A percentile compares a stretch with the other conserved stretches of the same genome.
These are phyloP conservation scores for Bipolaris sorokiniana DNA, from an alignment of 2,329 filamentous ascomycete genomes.

Conservation along the genomic window DNA sequence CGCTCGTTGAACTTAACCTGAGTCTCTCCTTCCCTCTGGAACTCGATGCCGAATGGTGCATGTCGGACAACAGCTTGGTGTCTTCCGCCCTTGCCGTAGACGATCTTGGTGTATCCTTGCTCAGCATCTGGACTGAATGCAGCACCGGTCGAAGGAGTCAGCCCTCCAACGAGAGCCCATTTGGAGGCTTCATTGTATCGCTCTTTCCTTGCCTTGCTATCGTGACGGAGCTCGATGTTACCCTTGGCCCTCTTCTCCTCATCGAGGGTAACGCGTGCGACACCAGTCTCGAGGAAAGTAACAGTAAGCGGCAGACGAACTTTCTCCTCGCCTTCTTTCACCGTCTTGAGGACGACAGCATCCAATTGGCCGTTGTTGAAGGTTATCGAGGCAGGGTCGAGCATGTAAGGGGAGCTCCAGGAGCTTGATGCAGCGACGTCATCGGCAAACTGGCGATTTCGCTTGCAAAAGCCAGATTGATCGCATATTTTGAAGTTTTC, in stretches of 20 bases:
- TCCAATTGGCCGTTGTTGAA: conserved; percentile 82
- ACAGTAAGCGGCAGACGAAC: conserved; percentile 82
- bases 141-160: conserved; percentile 74
- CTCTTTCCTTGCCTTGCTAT: conserved; percentile 85
- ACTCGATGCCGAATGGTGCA: conserved; percentile 82
- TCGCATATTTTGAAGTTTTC: conserved; percentile 97
- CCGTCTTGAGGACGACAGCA: conserved; percentile 80
- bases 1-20: conserved; percentile 89
- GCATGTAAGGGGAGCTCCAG: conserved; percentile 81
- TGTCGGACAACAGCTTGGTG: conserved; percentile 86
- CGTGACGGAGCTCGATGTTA: conserved; percentile 84
- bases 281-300: conserved; percentile 88
- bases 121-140: conserved; percentile 70
- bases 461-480: conserved; percentile 96
- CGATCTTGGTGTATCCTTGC: conserved; percentile 71
- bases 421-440: conserved; percentile 68
- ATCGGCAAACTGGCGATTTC: conserved; percentile 90
- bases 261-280: conserved; percentile 85
- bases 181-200: conserved; percentile 90
- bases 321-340: conserved; percentile 68
- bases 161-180: conserved; percentile 84
- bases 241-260: conserved; percentile 89
- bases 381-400: conserved; percentile 72
- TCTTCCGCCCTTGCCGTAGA: conserved; percentile 76
- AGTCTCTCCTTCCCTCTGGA: conserved; percentile 79